Evolutionary conservation across 208 protist genomes (phyloP).

Genomic region (Leishmania amazonensis): DNA sequence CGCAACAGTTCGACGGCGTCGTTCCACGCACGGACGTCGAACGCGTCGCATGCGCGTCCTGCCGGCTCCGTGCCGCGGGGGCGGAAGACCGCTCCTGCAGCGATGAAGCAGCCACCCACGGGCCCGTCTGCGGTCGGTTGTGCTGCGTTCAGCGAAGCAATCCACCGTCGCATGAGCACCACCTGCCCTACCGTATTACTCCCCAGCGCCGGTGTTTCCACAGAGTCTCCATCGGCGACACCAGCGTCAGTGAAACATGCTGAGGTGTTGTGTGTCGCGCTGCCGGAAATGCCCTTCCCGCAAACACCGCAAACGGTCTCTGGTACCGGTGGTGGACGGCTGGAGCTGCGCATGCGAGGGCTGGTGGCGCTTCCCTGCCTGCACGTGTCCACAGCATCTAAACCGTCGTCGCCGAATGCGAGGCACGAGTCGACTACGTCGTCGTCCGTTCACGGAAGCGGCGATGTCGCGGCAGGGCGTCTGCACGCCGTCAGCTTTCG

Average conservation of each 20-base stretch:
- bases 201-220: background rate
- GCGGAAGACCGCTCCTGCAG: background rate
- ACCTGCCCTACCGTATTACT: background rate
- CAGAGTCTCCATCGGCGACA: background rate
- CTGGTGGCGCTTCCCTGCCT: constrained; percentile 51
- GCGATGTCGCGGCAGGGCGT: constrained; percentile 11
- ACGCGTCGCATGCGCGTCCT: background rate
- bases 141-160: background rate
- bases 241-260: background rate
- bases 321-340: constrained; percentile 3
- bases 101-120: background rate
- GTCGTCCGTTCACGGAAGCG: constrained; percentile 43
- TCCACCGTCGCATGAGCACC: background rate
- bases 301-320: background rate
- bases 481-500: constrained; percentile 48
- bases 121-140: background rate
- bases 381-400: constrained; percentile 17
- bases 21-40: background rate
- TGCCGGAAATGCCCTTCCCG: background rate
- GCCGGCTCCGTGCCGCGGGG: background rate
- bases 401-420: background rate
- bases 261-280: constrained; percentile 9
- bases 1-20: background rate
- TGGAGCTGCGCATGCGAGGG: constrained; percentile 30
- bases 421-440: no score